phyloP scores from a whole-genome alignment of 2,329 filamentous ascomycete species.

The Beauveria bassiana region DNA sequence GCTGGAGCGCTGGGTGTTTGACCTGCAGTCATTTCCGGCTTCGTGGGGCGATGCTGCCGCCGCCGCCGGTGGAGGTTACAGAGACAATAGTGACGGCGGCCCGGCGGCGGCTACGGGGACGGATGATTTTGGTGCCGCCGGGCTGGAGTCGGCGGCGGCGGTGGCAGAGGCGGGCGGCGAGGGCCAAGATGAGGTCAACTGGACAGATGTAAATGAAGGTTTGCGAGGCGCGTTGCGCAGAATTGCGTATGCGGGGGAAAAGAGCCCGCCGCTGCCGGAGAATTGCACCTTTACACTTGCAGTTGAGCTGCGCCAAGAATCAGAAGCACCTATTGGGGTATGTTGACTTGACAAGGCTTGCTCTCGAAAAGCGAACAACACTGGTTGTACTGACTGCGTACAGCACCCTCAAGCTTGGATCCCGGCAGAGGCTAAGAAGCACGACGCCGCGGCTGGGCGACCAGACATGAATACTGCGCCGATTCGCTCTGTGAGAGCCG shows the following conservation, averaged over 20 bases:
- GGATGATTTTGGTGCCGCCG: not conserved
- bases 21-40: slow-evolving; percentile 44
- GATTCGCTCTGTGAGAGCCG: slow-evolving; percentile 46
- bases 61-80: not conserved
- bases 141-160: not conserved
- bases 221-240: slow-evolving; percentile 59
- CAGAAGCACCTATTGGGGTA: slow-evolving; percentile 50
- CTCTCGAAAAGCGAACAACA: not conserved
- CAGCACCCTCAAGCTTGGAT: slow-evolving; percentile 56
- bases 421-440: slow-evolving; percentile 38
- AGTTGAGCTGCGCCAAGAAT: slow-evolving; percentile 60
- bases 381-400: not conserved
- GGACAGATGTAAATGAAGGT: slow-evolving; percentile 62
- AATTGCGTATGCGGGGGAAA: slow-evolving; percentile 52
- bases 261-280: slow-evolving; percentile 48
- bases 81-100: not conserved
- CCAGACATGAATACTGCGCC: slow-evolving; percentile 26
- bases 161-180: not conserved
- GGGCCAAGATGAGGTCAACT: slow-evolving; percentile 33
- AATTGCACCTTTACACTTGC: slow-evolving; percentile 70
- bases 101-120: not conserved
- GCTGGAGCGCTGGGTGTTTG: slow-evolving; percentile 56
- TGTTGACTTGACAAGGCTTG: slow-evolving; percentile 21
- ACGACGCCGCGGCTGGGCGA: not conserved
- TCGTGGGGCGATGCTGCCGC: slow-evolving; percentile 25